A percentile compares a stretch with the other conserved stretches of the same genome.
phyloP scores from a whole-genome alignment of 2,329 filamentous ascomycete genomes.

The Verticillium tricorpus region DNA sequence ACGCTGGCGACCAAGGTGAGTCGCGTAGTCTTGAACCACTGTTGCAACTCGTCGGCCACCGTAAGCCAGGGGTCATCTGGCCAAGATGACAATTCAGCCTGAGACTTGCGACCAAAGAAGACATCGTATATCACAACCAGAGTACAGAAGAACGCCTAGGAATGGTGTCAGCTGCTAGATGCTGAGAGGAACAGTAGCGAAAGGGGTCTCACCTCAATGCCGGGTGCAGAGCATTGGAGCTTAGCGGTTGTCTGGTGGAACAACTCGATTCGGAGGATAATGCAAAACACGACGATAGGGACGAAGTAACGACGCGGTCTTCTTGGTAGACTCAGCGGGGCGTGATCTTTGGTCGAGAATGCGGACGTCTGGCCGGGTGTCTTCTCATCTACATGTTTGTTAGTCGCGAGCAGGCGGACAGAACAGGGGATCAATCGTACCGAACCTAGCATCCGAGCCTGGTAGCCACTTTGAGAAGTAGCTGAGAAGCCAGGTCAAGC shows the following conservation, averaged over 20 bases:
- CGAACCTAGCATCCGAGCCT: slow-evolving; percentile 35
- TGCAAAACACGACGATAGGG: slow-evolving; percentile 35
- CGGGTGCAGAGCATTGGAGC: slow-evolving; percentile 46
- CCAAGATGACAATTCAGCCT: slow-evolving; percentile 12
- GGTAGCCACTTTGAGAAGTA: slow-evolving; percentile 41
- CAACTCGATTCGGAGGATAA: slow-evolving; percentile 43
- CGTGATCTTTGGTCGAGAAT: slow-evolving; percentile 2
- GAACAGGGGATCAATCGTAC: neutral
- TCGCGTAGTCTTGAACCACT: slow-evolving; percentile 41
- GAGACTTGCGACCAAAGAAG: slow-evolving; percentile 26
- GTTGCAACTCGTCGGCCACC: slow-evolving; percentile 40
- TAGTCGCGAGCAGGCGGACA: slow-evolving; percentile 10
- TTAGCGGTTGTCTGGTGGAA: slow-evolving; percentile 40
- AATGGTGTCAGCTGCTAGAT: neutral
- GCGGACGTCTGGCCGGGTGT: neutral
- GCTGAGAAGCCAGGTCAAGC: slow-evolving; percentile 34
- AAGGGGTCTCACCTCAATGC: slow-evolving; percentile 37
- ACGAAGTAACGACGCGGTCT: slow-evolving; percentile 43
- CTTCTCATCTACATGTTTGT: slow-evolving; percentile 7
- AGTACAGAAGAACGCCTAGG: slow-evolving; percentile 43
- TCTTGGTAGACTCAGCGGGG: slow-evolving; percentile 28
- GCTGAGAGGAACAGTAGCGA: neutral
- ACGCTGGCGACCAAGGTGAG: slow-evolving; percentile 30
- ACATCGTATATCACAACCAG: slow-evolving; percentile 41
- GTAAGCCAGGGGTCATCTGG: slow-evolving; percentile 45